Conservation (phyloP, 23 red algal genomes). For the Gracilaria vermiculophylla region DNA sequence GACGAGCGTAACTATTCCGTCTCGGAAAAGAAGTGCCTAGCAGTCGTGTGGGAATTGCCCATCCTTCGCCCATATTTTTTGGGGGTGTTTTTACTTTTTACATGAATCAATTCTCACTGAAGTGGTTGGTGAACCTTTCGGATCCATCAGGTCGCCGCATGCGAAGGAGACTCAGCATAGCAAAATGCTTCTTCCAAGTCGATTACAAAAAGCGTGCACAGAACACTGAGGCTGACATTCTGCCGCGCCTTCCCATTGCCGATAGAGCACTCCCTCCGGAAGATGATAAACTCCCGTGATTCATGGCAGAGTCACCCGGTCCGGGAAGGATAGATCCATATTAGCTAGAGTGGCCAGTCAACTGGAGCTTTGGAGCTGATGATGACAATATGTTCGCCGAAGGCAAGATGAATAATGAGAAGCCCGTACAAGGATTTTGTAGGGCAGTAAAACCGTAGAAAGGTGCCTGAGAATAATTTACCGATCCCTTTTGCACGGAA, state of each 20-base stretch:
- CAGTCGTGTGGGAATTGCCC: too few species aligned
- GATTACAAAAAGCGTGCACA: not conserved
- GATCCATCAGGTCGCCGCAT: not conserved
- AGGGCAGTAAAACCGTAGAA: not conserved
- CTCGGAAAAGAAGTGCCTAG: too few species aligned
- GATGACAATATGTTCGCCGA: not conserved
- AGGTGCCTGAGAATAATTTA: not conserved
- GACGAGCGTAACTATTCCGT: too few species aligned
- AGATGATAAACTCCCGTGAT: not conserved
- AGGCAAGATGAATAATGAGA: not conserved
- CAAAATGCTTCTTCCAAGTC: not conserved
- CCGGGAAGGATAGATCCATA: too few species aligned
- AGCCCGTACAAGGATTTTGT: not conserved
- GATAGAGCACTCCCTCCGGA: not conserved
- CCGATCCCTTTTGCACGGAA: constrained; percentile 7
- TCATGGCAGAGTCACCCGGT: not conserved
- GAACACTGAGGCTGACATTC: not conserved
- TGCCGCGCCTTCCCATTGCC: not conserved
- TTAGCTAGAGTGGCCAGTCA: not conserved
- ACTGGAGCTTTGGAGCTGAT: not conserved
- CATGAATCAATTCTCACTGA: not conserved
- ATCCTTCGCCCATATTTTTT: not conserved
- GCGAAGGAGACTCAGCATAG: not conserved
- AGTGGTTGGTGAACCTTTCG: not conserved
- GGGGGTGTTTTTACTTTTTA: not conserved